These are phyloP conservation scores for Ascosphaera pollenicola DNA, from an alignment of 2,329 filamentous ascomycete species.

Conservation along the genomic window DNA sequence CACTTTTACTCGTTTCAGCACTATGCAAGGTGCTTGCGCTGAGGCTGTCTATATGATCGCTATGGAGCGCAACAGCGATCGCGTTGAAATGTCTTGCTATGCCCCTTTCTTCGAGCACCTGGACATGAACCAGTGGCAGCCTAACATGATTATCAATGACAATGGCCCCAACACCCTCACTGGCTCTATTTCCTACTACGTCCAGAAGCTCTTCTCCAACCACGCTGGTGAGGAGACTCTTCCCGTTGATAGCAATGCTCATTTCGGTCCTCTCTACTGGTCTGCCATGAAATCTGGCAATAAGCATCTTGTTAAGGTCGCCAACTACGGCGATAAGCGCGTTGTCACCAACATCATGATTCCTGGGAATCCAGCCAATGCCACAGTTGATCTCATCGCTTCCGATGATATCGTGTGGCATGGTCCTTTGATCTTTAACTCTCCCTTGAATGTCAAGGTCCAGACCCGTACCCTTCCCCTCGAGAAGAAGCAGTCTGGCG, in stretches of 20 bases:
- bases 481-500: background rate
- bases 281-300: constrained; percentile 9
- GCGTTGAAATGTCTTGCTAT: constrained; percentile 16
- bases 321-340: constrained; percentile 11
- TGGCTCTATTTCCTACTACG: constrained; percentile 14
- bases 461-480: background rate
- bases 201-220: constrained; percentile 15
- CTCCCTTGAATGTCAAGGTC: background rate
- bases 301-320: constrained; percentile 11
- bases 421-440: background rate
- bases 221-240: constrained; percentile 13
- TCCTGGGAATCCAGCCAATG: background rate
- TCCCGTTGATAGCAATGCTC: constrained; percentile 8
- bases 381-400: background rate
- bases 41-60: constrained; percentile 44
- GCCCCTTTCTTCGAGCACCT: constrained; percentile 17
- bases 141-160: constrained; percentile 9
- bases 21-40: constrained; percentile 29
- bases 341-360: constrained; percentile 6
- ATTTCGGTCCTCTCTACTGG: constrained; percentile 16
- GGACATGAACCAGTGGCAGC: constrained; percentile 13
- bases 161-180: constrained; percentile 11
- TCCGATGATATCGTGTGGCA: background rate
- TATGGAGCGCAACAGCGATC: constrained; percentile 16
- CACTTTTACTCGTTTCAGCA: constrained; percentile 8